A percentile compares a stretch with the other conserved stretches of the same genome.
phyloP scores from a whole-genome alignment of 163 green algal species.

The Chlamydomonas reinhardtii region DNA sequence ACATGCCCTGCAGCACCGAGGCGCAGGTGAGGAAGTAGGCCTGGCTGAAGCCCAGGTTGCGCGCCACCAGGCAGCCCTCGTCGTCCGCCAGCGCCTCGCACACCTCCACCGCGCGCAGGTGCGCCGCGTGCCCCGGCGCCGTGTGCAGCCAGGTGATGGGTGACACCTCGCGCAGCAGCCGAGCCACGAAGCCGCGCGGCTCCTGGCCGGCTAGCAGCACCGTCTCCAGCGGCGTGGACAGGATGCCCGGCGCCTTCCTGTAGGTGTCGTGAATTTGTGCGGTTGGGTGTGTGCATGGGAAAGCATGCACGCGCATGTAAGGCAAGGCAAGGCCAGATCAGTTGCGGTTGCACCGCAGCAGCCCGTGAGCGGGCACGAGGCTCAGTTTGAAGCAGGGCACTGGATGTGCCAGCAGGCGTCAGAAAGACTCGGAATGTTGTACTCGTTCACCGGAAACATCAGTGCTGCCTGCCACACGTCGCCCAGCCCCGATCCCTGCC shows the following conservation, averaged over 20 bases:
- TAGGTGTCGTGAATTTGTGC: background rate
- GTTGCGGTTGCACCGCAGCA: too few species aligned
- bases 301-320: too few species aligned
- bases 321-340: too few species aligned
- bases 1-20: too few species aligned
- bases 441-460: too few species aligned
- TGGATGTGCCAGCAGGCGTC: too few species aligned
- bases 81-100: slow-evolving; percentile 8
- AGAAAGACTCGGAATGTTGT: too few species aligned
- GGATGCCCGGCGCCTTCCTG: background rate
- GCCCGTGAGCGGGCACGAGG: too few species aligned
- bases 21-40: background rate
- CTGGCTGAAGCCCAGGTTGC: background rate
- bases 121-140: background rate
- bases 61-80: background rate
- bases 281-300: too few species aligned
- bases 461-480: too few species aligned
- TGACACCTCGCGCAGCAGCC: slow-evolving; percentile 5
- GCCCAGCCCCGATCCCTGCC: too few species aligned
- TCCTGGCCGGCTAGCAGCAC: background rate
- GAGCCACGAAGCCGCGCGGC: background rate
- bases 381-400: too few species aligned
- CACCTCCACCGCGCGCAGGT: background rate
- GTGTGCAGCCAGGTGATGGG: slow-evolving; percentile 16
- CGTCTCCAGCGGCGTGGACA: slow-evolving; percentile 10